Base-by-base conservation (phyloP, 257 asterid species). In the Nicotiana undulata region DNA sequence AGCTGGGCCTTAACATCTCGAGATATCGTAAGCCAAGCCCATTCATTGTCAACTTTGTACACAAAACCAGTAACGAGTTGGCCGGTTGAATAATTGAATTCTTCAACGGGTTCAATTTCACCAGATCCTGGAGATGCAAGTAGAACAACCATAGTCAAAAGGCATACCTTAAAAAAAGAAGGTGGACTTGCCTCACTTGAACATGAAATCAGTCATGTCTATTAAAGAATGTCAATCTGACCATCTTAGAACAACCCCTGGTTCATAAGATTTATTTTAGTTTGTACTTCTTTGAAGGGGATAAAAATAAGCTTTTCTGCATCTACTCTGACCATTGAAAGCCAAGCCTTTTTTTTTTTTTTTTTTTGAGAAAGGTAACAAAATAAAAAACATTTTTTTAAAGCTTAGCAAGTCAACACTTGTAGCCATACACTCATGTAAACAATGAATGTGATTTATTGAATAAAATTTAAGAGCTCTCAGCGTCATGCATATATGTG, bases 21-120 rank as follows among this genome's bases (percentile, higher is more conserved):
- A 79, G 99, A 90, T 82, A 94, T 82, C 32, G 92, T 67, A 81
- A 96, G 76, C 97, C 98, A 92, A 59, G 85, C 97, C 92, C 97
- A 94, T 60, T 96, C 94, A 65, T 76, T 64, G 84, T 96, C 99
- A 80, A 92, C 90, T 88, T 92, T 94, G 84, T 89, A 94, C 81
- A 96, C 94, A 76, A 80, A 94, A 79, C 99, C 99, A 83, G 92
- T 85, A 83, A 96, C 91, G 34, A 59, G 75, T 80, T 89, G 93
- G 24, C 98, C 97, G 70, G 84, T 82, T 37, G 91, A 82, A 82
- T 89, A 92, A 86, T 83, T 88, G 82, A 90, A 83, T 29, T 86
- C 89, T 78, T 90, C 89, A 66, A 82, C 22, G 11, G 87, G 82
- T 37, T 82, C 87, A 79, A 76, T 79, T 34, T 84, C 92, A 68